Evolutionary conservation across 148 eudicot species (phyloP), one percentile per base, ranked within the genome.

Genomic region (Suaeda aralocaspica): DNA sequence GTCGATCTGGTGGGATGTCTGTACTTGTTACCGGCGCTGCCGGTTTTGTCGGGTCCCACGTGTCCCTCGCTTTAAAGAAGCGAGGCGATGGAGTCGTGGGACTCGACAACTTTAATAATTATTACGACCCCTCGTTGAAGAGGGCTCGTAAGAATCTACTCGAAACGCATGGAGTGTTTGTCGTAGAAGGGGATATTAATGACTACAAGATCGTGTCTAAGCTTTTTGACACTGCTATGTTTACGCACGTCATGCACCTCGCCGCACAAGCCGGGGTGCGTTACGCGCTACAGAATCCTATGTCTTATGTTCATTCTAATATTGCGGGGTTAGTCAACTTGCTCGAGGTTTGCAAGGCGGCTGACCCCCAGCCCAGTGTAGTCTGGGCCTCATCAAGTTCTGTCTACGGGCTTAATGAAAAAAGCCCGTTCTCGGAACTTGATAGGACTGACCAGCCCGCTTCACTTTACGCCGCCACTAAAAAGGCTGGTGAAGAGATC

Each of bases 51-150:
- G 96, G 96, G 30, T 72, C 85, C 67, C 96, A 89, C 78, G 89
- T 82, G 15, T 78, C 88, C 30, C 78, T 89, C 0, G 84, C 96
- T 2, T 46, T 89, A 0, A 85, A 77, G 31, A 87, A 85, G 30
- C 83, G 96, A 2, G 96, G 96, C 0, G 96, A 89, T 57, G 96
- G 96, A n/a, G 96, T 89, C 33, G 96, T 89, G 3, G 96, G 96
- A 6, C 68, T 89, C 1, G 96, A 89, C 71, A 89, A 89, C 64
- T 87, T 89, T 78, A 89, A 89, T 79, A 73, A 51, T 55, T 89
- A 89, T 58, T 89, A 89, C 72, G 91, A 87, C 59, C 96, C 91
- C 0, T 80, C 89, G 0, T 33, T 89, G 18, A 89, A 89, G 41
- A 74, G 78, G 28, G 84, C 83, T 44, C 75, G 96, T 44, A 76